Conservation (phyloP, 1,284 basidiomycete genomes). For the Rhodotorula sp. region DNA sequence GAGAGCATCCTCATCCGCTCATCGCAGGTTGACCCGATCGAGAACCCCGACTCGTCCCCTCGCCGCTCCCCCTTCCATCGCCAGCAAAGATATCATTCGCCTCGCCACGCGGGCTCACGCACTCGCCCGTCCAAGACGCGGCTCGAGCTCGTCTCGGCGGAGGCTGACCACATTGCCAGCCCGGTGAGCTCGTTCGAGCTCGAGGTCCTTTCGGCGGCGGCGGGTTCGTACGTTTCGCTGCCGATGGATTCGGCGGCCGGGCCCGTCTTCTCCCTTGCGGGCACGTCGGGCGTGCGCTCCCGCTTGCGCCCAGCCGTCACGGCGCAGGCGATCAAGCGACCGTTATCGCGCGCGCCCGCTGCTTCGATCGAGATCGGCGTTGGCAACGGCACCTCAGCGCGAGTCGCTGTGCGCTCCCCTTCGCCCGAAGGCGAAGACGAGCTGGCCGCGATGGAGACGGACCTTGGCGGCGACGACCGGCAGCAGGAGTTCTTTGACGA, state of each 20-base stretch:
- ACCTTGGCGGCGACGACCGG: neutral
- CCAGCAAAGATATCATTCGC: neutral
- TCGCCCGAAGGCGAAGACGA: neutral
- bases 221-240: constrained; percentile 14
- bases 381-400: neutral
- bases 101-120: neutral
- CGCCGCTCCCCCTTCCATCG: neutral
- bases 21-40: constrained; percentile 32
- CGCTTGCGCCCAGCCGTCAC: neutral
- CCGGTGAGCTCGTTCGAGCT: constrained; percentile 9
- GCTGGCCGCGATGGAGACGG: neutral
- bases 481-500: constrained; percentile 15
- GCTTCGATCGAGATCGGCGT: neutral
- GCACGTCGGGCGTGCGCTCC: neutral
- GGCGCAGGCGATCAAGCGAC: constrained; percentile 8
- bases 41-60: constrained; percentile 37
- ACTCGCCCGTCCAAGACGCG: constrained; percentile 2
- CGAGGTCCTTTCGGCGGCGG: constrained; percentile 2
- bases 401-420: too few relatives aligned
- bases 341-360: neutral
- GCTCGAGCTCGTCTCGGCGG: constrained; percentile 20
- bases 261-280: neutral
- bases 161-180: neutral
- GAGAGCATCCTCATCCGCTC: constrained; percentile 5
- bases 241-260: neutral